Evolutionary conservation across 2,329 filamentous ascomycete species (phyloP).

Genomic region (Aspergillus ochraceus): DNA sequence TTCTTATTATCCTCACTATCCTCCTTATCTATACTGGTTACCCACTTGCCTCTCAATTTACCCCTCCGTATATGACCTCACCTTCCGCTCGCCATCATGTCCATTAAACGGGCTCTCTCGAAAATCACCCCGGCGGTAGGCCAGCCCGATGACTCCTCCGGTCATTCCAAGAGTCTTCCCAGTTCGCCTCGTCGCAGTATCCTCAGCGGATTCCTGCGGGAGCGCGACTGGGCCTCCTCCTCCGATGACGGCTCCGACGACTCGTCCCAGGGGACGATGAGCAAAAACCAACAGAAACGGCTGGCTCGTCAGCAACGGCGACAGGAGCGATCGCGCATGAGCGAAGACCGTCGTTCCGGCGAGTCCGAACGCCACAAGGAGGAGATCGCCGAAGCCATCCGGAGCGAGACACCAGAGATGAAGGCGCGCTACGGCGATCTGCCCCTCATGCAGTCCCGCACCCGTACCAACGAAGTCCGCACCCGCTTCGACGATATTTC

Average conservation of each 20-base stretch:
- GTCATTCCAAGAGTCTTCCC: constrained; percentile 18
- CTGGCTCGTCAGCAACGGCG: constrained; percentile 42
- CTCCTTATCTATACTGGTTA: neutral
- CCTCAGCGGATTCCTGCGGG: constrained; percentile 41
- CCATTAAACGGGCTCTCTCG: constrained; percentile 47
- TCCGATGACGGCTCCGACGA: constrained; percentile 45
- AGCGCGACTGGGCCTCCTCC: constrained; percentile 42
- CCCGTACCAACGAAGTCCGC: constrained; percentile 50
- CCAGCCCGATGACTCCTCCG: constrained; percentile 1
- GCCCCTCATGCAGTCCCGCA: constrained; percentile 59
- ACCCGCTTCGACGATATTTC: constrained; percentile 54
- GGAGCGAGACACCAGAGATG: constrained; percentile 60
- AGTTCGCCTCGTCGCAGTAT: constrained; percentile 41
- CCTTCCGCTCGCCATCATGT: constrained; percentile 40
- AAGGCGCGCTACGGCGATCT: constrained; percentile 59
- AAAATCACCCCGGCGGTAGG: constrained; percentile 32
- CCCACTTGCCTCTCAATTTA: neutral
- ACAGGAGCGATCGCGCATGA: constrained; percentile 41
- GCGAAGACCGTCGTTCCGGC: constrained; percentile 44
- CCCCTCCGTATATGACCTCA: neutral
- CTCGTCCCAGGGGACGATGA: constrained; percentile 35
- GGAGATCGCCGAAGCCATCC: constrained; percentile 46
- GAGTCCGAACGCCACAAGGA: constrained; percentile 42
- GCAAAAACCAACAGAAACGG: constrained; percentile 49
- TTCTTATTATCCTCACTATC: neutral